These are phyloP conservation scores for Jatropha podagrica DNA, from an alignment of 441 rosid species.

Conservation along the genomic window DNA sequence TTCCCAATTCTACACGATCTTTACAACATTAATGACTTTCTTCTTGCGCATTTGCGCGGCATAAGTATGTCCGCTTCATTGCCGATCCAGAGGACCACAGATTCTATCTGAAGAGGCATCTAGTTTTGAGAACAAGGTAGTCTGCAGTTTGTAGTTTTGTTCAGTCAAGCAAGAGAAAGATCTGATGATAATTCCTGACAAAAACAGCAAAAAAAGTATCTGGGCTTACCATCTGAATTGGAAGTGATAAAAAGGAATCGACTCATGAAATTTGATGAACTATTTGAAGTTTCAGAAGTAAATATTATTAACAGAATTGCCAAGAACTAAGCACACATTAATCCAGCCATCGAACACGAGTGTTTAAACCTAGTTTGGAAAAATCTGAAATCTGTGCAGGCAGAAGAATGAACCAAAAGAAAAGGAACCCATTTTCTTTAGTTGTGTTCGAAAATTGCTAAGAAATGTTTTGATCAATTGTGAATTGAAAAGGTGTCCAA, in stretches of 20 bases:
- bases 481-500: no score
- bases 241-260: not conserved
- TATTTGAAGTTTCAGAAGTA: not conserved
- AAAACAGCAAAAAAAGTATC: not conserved
- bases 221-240: not conserved
- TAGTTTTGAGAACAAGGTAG: not conserved
- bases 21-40: slow-evolving; percentile 21
- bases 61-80: slow-evolving; percentile 6
- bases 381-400: not conserved
- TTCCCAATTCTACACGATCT: slow-evolving; percentile 7
- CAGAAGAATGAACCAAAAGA: not conserved
- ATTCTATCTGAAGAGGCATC: not conserved
- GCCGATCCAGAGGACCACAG: not conserved
- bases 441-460: not conserved
- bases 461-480: no score
- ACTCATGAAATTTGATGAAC: not conserved
- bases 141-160: not conserved
- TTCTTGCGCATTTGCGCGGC: slow-evolving; percentile 6
- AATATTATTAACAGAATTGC: not conserved
- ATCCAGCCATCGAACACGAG: not conserved
- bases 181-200: slow-evolving; percentile 4
- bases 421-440: not conserved
- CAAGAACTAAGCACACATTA: not conserved
- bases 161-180: slow-evolving; percentile 10
- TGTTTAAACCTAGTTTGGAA: not conserved